Evolutionary conservation across 257 asterid genomes (phyloP), one percentile per base, ranked within the genome.

Genomic region (Salvia splendens): DNA sequence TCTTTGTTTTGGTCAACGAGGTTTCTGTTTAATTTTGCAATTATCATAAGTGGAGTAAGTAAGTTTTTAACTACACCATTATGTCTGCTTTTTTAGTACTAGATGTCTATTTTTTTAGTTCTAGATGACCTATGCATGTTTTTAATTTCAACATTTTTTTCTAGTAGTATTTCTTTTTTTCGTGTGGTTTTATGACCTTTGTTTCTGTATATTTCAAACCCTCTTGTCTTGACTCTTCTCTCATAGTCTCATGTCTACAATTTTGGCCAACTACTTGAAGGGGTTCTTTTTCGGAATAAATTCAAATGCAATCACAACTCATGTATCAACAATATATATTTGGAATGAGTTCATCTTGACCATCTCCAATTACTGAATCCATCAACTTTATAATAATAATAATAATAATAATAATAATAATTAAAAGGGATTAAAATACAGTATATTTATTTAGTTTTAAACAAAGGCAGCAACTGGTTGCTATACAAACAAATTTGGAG

Each of bases 1-100:
- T 43, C 67, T 70, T 67, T 64, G 33, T 65, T 20, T 46, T 70
- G 61, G 86, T 79, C 91, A 82, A 84, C 82, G 77, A 58, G 17
- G 3, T 42, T 15, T 74, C 74, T 52, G 61, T 33, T 56, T 30
- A 5, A 52, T 61, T 8, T 35, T 45, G 52, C 20, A 16, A 55
- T 55, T 15, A 8, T 50, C 12, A 58, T 58, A 0, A 47, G 41
- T 64, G 65, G 75, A 48, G 79, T 64, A 28, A 5, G 80, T 75
- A 69, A 17, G 14, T 12, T 65, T 35, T 46, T 70, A 65, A 66
- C 74, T 9, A 51, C 67, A 65, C 61, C 70, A 71, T 57, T 36
- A 65, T 49, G 61, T 16, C 45, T 40, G 33, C 10, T 12, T 60
- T 61, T 35, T 38, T 15, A 12, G 45, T 49, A 2, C 38, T 1